Conservation (phyloP, 108 stramenopile species). For the Discostella stelligeroides region DNA sequence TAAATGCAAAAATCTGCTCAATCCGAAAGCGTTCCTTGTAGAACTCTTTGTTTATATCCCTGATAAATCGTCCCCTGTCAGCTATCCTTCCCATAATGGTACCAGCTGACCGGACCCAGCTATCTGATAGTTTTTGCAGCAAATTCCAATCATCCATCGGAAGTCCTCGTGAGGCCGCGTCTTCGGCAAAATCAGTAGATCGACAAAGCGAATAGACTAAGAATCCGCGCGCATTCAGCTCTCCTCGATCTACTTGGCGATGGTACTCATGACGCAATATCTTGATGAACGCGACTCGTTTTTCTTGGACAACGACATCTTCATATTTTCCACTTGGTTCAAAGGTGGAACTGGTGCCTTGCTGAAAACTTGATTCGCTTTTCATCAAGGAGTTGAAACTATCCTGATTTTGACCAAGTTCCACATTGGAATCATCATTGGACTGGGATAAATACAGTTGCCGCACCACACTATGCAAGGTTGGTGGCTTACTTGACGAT, state of each 20-base stretch:
- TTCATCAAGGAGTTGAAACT: too few relatives aligned
- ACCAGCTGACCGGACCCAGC: conserved; percentile 10
- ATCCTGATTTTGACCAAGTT: too few relatives aligned
- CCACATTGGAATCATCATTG: too few relatives aligned
- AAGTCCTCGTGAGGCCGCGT: conserved; percentile 29
- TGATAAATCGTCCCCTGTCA: not conserved
- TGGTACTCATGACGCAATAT: conserved; percentile 36
- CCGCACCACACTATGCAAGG: conserved; percentile 52
- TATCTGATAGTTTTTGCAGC: conserved; percentile 11
- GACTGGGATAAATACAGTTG: conserved; percentile 27
- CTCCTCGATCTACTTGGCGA: conserved; percentile 35
- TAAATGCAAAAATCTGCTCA: conserved; percentile 35
- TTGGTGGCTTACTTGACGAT: conserved; percentile 50
- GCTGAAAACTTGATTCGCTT: not conserved
- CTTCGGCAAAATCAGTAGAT: conserved; percentile 31
- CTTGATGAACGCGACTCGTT: conserved; percentile 41
- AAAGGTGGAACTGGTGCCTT: not conserved
- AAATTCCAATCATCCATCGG: conserved; percentile 49
- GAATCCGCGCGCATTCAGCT: conserved; percentile 34
- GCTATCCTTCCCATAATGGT: not conserved
- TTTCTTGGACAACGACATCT: not conserved
- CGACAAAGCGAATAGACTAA: too few relatives aligned
- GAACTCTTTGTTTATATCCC: conserved; percentile 20
- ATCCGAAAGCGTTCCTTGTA: conserved; percentile 53
- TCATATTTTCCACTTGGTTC: not conserved